phyloP scores from a whole-genome alignment of 164 flowering plant genomes.

The Aristolochia californica region DNA sequence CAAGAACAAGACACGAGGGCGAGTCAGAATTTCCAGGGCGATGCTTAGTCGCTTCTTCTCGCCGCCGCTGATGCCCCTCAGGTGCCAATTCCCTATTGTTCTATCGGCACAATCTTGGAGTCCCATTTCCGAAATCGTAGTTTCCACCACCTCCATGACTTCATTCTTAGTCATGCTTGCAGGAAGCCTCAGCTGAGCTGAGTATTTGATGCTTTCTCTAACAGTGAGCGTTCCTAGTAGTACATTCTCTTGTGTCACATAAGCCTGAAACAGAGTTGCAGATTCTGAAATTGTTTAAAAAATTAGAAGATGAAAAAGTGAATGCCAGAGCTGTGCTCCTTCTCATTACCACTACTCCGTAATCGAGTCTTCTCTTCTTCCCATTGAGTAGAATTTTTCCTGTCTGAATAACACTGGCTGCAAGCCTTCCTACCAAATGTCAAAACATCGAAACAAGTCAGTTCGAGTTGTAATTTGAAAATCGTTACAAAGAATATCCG shows the following conservation, averaged over 20 bases:
- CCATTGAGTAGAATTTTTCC: constrained; percentile 66
- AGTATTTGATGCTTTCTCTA: constrained; percentile 54
- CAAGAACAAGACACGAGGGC: constrained; percentile 53
- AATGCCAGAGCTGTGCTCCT: neutral
- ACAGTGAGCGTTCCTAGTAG: constrained; percentile 68
- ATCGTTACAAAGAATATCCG: no score
- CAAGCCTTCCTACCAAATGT: constrained; percentile 41
- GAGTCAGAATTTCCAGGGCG: constrained; percentile 53
- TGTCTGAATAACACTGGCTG: constrained; percentile 47
- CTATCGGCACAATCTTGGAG: constrained; percentile 56
- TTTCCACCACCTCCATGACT: constrained; percentile 33
- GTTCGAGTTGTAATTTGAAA: neutral
- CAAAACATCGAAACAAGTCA: neutral
- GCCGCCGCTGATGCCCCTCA: constrained; percentile 72
- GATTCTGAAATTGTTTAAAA: neutral
- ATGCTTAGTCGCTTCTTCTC: constrained; percentile 74
- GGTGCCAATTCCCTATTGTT: constrained; percentile 67
- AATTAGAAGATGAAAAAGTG: neutral
- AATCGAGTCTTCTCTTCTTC: constrained; percentile 38
- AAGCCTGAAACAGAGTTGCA: constrained; percentile 36
- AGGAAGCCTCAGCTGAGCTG: constrained; percentile 63
- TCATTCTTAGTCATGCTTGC: constrained; percentile 30
- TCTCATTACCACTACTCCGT: constrained; percentile 50
- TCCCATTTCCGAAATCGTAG: constrained; percentile 54
- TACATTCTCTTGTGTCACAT: constrained; percentile 72